These are phyloP conservation scores for Alternaria brassicae DNA, from an alignment of 2,329 filamentous ascomycete genomes.

Conservation along the genomic window DNA sequence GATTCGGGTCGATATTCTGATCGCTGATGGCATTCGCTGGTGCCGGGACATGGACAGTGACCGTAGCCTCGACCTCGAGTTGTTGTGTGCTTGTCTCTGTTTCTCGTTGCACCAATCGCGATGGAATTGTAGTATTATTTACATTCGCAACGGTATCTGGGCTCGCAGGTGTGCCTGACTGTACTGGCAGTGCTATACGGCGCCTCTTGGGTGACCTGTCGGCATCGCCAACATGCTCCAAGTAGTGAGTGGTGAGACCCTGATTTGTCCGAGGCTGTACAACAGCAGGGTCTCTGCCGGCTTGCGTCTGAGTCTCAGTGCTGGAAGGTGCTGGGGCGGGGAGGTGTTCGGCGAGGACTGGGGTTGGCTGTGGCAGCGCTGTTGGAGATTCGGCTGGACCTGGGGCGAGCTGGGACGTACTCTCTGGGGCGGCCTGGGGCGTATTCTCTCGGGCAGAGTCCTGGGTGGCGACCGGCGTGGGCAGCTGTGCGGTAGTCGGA, in stretches of 20 bases:
- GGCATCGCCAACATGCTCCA: slow-evolving; percentile 18
- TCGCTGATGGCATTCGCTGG: not conserved
- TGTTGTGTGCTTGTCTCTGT: not conserved
- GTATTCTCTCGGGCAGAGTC: slow-evolving; percentile 17
- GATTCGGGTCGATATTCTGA: not conserved
- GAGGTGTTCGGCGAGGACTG: not conserved
- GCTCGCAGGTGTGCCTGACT: not conserved
- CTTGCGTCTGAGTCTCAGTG: not conserved
- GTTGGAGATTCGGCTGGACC: not conserved
- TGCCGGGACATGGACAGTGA: not conserved
- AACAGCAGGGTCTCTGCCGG: not conserved
- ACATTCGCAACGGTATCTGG: not conserved
- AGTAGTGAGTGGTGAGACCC: slow-evolving; percentile 7
- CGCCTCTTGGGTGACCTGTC: slow-evolving; percentile 33
- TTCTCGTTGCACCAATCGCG: not conserved
- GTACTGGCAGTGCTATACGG: slow-evolving; percentile 22
- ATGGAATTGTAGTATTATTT: not conserved
- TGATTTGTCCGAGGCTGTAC: not conserved
- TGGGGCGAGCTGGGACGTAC: slow-evolving; percentile 11
- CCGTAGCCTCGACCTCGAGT: not conserved
- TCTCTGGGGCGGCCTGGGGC: slow-evolving; percentile 11
- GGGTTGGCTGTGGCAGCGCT: not conserved
- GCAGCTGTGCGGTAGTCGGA: slow-evolving; percentile 23
- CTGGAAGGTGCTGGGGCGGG: slow-evolving; percentile 2
- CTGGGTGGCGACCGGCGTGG: slow-evolving; percentile 38